Percentiles rank a stretch among this genome's conserved stretches.
phyloP scores from a whole-genome alignment of 257 asterid genomes.

The Thymus mandschuricus region DNA sequence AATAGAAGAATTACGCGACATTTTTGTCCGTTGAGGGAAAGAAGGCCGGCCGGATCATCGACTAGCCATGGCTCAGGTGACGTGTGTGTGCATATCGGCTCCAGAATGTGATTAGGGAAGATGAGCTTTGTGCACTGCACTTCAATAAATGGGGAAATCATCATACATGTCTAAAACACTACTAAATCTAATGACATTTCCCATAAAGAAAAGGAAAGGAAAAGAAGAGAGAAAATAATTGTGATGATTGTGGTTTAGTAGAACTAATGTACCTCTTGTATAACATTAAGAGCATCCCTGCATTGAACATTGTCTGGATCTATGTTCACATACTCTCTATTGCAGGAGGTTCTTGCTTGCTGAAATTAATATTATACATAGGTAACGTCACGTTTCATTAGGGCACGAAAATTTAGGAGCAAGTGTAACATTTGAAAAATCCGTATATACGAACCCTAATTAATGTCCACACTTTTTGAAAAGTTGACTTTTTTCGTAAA shows the following conservation, averaged over 20 bases:
- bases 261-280: conserved; percentile 31
- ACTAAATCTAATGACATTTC: no score
- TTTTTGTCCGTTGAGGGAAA: conserved; percentile 22
- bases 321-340: conserved; percentile 42
- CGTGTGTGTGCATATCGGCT: conserved; percentile 42
- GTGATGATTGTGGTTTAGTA: not conserved
- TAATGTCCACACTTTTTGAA: no score
- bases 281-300: conserved; percentile 33
- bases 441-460: no score
- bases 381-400: no score
- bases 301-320: conserved; percentile 43
- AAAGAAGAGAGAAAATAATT: not conserved
- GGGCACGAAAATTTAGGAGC: no score
- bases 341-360: conserved; percentile 48
- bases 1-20: conserved; percentile 42
- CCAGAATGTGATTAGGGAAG: conserved; percentile 24
- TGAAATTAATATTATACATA: not conserved
- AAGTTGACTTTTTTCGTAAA: no score
- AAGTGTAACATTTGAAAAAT: no score
- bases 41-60: conserved; percentile 33
- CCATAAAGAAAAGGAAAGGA: not conserved
- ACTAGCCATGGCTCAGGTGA: conserved; percentile 26
- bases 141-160: not conserved
- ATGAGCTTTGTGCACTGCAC: conserved; percentile 39
- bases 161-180: not conserved